Conservation (phyloP, 2,329 filamentous ascomycete genomes). For the Penicillium sclerotiorum region DNA sequence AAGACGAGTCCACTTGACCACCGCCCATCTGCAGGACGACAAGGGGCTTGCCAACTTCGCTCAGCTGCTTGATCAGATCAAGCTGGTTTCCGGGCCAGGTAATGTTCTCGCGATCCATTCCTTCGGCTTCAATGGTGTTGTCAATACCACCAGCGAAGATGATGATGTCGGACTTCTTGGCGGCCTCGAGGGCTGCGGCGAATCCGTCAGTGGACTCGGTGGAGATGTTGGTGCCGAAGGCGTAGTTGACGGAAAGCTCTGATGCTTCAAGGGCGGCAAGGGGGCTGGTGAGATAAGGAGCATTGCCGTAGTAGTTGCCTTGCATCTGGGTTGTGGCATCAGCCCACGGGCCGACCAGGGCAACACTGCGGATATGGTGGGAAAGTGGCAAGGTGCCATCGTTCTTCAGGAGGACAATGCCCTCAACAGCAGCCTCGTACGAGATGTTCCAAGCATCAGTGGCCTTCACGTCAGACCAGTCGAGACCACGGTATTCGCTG, state of each 20-base stretch:
- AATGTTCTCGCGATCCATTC: slow-evolving; percentile 44
- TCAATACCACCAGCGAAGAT: slow-evolving; percentile 48
- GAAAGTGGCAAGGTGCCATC: slow-evolving; percentile 52
- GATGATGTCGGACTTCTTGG: slow-evolving; percentile 40
- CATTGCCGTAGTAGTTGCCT: slow-evolving; percentile 59
- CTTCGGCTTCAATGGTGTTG: slow-evolving; percentile 46
- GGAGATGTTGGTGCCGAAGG: slow-evolving; percentile 39
- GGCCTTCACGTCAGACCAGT: slow-evolving; percentile 59
- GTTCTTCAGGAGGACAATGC: slow-evolving; percentile 57
- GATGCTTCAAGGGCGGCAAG: slow-evolving; percentile 55
- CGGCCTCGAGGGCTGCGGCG: slow-evolving; percentile 35
- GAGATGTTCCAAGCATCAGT: slow-evolving; percentile 59
- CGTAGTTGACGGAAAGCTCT: slow-evolving; percentile 51
- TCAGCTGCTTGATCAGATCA: slow-evolving; percentile 42
- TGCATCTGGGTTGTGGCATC: slow-evolving; percentile 61
- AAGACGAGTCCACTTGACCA: slow-evolving; percentile 47
- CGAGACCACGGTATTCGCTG: slow-evolving; percentile 54
- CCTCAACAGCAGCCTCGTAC: slow-evolving; percentile 53
- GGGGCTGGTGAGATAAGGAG: slow-evolving; percentile 59
- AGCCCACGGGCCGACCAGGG: slow-evolving; percentile 62
- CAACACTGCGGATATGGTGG: slow-evolving; percentile 45
- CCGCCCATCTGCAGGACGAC: slow-evolving; percentile 49
- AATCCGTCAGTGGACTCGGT: slow-evolving; percentile 35
- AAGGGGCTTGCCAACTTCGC: slow-evolving; percentile 40
- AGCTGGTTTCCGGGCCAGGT: slow-evolving; percentile 48